phyloP scores from a whole-genome alignment of 257 asterid genomes.

The Solanum pimpinellifolium region DNA sequence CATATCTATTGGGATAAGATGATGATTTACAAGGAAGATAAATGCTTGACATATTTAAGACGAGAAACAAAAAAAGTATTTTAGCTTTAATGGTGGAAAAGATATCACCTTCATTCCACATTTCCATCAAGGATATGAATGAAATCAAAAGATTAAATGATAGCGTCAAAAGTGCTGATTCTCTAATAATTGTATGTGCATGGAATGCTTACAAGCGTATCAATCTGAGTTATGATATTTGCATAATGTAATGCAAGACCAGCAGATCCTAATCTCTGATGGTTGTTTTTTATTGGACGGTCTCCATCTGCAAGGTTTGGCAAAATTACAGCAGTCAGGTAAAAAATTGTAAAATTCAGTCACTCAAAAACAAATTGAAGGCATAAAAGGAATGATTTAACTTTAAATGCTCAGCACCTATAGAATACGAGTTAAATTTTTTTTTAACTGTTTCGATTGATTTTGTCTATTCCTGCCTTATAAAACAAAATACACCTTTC shows the following conservation, averaged over 20 bases:
- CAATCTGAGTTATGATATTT: conserved; percentile 76
- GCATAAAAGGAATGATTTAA: neutral
- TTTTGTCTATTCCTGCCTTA: neutral
- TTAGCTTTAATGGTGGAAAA: neutral
- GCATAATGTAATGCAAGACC: conserved; percentile 96
- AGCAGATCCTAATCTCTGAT: conserved; percentile 77
- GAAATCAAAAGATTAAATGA: neutral
- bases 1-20: neutral
- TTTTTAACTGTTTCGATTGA: neutral
- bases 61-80: neutral
- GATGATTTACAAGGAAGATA: neutral
- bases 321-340: neutral
- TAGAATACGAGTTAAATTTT: neutral
- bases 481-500: neutral
- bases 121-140: neutral
- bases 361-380: neutral
- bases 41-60: neutral
- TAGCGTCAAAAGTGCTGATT: neutral
- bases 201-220: conserved; percentile 64
- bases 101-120: neutral
- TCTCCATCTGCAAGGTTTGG: conserved; percentile 39
- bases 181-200: neutral
- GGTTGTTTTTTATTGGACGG: conserved; percentile 35
- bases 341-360: neutral
- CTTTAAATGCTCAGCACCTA: neutral